Conservation (phyloP, 2,329 filamentous ascomycete species). For the Huntiella omanensis region DNA sequence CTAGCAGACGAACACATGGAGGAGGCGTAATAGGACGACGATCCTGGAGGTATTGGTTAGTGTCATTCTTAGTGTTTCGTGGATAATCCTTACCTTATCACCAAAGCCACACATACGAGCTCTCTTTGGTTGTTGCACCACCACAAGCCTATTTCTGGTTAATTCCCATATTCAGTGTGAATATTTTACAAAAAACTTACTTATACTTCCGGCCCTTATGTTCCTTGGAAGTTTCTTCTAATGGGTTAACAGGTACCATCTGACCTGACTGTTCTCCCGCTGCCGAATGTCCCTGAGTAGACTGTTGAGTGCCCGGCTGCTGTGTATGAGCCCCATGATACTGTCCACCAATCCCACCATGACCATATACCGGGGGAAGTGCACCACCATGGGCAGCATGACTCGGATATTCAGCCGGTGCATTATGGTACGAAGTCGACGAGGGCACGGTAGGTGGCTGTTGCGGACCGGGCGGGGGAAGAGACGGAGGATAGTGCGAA, state of each 20-base stretch:
- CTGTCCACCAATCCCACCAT: neutral
- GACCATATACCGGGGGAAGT: neutral
- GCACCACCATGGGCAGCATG: neutral
- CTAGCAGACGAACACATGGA: slow-evolving; percentile 70
- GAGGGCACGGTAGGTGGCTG: neutral
- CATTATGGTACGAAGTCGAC: neutral
- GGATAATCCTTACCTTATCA: slow-evolving; percentile 52
- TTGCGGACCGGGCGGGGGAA: neutral
- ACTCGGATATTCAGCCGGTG: neutral
- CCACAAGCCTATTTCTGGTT: slow-evolving; percentile 37
- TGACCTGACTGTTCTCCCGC: neutral
- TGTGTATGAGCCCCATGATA: neutral
- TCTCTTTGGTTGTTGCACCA: slow-evolving; percentile 78
- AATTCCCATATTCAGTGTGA: neutral
- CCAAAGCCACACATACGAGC: slow-evolving; percentile 98
- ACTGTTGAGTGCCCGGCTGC: neutral
- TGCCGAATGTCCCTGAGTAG: neutral
- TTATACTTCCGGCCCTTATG: slow-evolving; percentile 9
- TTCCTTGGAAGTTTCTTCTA: slow-evolving; percentile 5
- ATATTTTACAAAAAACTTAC: slow-evolving; percentile 1
- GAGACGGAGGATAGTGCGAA: neutral
- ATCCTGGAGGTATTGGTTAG: slow-evolving; percentile 36
- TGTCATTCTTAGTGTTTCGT: neutral
- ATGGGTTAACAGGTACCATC: neutral
- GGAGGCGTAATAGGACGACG: slow-evolving; percentile 89